phyloP scores from a whole-genome alignment of 2,329 filamentous ascomycete genomes.

The Pseudogymnoascus sp. region DNA sequence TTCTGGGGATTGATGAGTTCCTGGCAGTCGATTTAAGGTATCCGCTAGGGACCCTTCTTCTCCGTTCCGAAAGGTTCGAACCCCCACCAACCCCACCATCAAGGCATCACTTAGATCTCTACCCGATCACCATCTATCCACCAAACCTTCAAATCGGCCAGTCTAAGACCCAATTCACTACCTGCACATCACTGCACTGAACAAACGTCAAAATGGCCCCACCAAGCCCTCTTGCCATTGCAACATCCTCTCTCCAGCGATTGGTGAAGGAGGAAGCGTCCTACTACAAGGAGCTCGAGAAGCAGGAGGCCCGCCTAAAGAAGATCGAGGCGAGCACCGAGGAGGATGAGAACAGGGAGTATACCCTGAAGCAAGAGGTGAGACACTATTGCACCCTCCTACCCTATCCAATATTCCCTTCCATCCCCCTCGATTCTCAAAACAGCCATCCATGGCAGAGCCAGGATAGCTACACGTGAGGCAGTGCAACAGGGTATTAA shows the following conservation, averaged over 20 bases:
- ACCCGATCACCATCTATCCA: neutral
- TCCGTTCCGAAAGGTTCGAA: slow-evolving; percentile 1
- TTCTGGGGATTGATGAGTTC: neutral
- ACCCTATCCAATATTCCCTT: neutral
- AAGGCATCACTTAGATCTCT: neutral
- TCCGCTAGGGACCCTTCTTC: neutral
- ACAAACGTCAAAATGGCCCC: slow-evolving; percentile 54
- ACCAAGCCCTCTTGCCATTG: slow-evolving; percentile 67
- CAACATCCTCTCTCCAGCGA: slow-evolving; percentile 69
- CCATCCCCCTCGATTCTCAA: neutral
- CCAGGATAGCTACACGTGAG: neutral
- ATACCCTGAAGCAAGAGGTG: slow-evolving; percentile 80
- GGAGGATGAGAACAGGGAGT: slow-evolving; percentile 68
- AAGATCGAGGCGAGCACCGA: slow-evolving; percentile 44
- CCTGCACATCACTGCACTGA: neutral
- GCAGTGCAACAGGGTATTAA: neutral
- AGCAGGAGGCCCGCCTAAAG: slow-evolving; percentile 63
- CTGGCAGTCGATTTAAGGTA: neutral
- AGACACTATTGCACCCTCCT: slow-evolving; percentile 21
- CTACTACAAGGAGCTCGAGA: slow-evolving; percentile 76
- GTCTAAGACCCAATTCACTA: neutral
- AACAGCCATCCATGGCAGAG: neutral
- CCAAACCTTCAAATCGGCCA: neutral
- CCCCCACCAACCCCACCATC: neutral
- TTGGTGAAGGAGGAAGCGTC: slow-evolving; percentile 86